Percentiles rank a stretch among this genome's conserved stretches.
phyloP scores from a whole-genome alignment of 768 basidiomycete species.

The Holtermannia corniformis region DNA sequence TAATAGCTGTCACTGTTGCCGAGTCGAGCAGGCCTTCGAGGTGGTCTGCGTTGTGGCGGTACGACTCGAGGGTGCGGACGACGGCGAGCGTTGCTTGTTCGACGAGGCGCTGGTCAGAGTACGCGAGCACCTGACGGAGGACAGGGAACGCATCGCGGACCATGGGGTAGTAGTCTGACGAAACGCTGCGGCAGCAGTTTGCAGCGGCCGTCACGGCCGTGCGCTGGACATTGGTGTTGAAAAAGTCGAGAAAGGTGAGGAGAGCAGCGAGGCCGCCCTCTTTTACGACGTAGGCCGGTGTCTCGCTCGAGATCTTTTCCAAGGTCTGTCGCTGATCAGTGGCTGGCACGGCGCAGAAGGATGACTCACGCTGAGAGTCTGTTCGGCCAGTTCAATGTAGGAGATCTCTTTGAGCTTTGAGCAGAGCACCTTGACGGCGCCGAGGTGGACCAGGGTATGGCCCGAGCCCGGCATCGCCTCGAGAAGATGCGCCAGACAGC shows the following conservation, averaged over 20 bases:
- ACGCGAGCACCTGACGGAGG: conserved; percentile 80
- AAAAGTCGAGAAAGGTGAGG: conserved; percentile 94
- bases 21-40: conserved; percentile 74
- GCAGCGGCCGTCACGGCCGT: conserved; percentile 93
- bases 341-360: neutral
- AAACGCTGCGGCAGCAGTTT: conserved; percentile 89
- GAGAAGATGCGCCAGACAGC: conserved; percentile 96
- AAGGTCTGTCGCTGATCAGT: conserved; percentile 52
- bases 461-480: conserved; percentile 96
- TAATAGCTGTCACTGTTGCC: conserved; percentile 68
- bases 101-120: conserved; percentile 92
- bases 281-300: conserved; percentile 86
- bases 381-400: conserved; percentile 96
- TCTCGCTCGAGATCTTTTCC: conserved; percentile 94
- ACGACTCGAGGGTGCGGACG: conserved; percentile 87
- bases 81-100: conserved; percentile 93
- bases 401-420: conserved; percentile 94
- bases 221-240: conserved; percentile 92
- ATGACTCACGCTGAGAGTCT: conserved; percentile 81
- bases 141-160: conserved; percentile 74
- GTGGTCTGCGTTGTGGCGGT: conserved; percentile 72
- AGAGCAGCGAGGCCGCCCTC: conserved; percentile 90
- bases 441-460: conserved; percentile 95
- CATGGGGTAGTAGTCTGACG: conserved; percentile 78
- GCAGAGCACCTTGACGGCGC: conserved; percentile 96